phyloP scores from a whole-genome alignment of 2,329 filamentous ascomycete species.

The Curvularia spicifera region DNA sequence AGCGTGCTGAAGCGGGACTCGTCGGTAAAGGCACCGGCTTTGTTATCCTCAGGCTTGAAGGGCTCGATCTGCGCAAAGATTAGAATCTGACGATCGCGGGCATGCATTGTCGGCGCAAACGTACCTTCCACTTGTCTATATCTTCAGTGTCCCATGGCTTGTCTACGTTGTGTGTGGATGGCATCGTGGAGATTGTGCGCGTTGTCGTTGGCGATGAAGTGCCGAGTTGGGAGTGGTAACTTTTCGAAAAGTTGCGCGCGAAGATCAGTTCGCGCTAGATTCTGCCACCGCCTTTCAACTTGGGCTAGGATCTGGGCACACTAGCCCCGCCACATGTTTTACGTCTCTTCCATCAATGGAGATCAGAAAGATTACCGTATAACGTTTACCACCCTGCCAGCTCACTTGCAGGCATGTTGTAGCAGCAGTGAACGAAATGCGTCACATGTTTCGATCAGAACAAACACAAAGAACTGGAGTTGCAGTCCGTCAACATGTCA shows the following conservation, averaged over 20 bases:
- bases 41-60: conserved; percentile 86
- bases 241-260: conserved; percentile 19
- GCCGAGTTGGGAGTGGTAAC: conserved; percentile 10
- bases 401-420: not conserved
- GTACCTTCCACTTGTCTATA: conserved; percentile 92
- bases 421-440: no score
- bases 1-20: conserved; percentile 87
- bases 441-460: no score
- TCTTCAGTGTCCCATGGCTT: conserved; percentile 85
- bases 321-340: conserved; percentile 2
- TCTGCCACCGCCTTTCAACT: conserved; percentile 15
- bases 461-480: no score
- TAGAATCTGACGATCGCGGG: not conserved
- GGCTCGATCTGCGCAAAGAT: conserved; percentile 66
- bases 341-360: not conserved
- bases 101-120: conserved; percentile 8
- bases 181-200: conserved; percentile 62
- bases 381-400: not conserved
- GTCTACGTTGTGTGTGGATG: conserved; percentile 85
- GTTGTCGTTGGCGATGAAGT: not conserved
- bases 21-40: conserved; percentile 83
- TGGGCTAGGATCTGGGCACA: not conserved
- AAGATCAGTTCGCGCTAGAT: conserved; percentile 12
- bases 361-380: not conserved
- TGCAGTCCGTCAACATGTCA: no score